Conservation (phyloP, 2,329 filamentous ascomycete species). For the Davidsoniella eucalypti region DNA sequence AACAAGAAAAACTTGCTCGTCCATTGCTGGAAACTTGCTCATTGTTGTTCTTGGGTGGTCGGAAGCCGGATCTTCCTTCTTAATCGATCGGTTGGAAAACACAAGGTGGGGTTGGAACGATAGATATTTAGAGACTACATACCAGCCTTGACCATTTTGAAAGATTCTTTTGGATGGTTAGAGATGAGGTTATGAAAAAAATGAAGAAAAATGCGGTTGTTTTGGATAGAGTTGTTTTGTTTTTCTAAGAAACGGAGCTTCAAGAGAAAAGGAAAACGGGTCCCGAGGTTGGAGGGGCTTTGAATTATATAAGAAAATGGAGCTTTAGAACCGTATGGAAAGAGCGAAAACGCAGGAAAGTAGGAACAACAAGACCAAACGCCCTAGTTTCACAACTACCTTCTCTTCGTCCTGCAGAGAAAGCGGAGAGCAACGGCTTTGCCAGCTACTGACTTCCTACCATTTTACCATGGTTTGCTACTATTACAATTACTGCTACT, state of each 20-base stretch:
- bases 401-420: too few species aligned
- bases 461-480: too few species aligned
- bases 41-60: too few species aligned
- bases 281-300: neutral
- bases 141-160: constrained; percentile 16
- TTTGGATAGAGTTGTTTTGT: neutral
- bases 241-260: constrained; percentile 3
- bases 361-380: too few species aligned
- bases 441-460: too few species aligned
- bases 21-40: neutral
- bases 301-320: constrained; percentile 3
- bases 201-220: constrained; percentile 2
- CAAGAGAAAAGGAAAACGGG: constrained; percentile 8
- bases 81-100: neutral
- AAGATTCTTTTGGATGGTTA: constrained; percentile 1
- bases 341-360: too few species aligned
- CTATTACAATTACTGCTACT: too few species aligned
- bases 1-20: constrained; percentile 1
- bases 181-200: constrained; percentile 6
- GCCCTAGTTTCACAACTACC: too few species aligned
- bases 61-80: too few species aligned
- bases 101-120: neutral
- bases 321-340: too few species aligned
- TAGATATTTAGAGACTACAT: constrained; percentile 4
- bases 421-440: too few species aligned